Evolutionary conservation across 495 filamentous ascomycete genomes (phyloP), one percentile per base, ranked within the genome.

Genomic region (Glutinoglossum americanum): DNA sequence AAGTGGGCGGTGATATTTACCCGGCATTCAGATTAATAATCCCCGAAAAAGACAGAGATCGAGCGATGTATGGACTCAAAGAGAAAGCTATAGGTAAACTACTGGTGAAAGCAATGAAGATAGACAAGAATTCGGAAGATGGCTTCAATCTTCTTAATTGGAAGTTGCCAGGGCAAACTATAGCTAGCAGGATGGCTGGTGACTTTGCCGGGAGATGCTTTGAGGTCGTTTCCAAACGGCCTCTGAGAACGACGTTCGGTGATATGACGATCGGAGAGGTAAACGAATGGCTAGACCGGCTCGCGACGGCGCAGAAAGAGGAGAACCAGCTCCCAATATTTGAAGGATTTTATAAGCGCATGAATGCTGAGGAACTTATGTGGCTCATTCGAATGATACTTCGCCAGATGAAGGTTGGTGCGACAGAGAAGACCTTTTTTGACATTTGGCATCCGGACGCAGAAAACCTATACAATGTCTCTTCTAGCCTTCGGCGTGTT

Each of bases 341-440:
- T 60, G 72, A 79, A 57, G 74, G 81, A 45, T 92, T 97, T 66
- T 98, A 97, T 67, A 76, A 80, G 47, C 74, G 79, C 7, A 97
- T 96, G 90, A 93, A 92, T 64, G 80, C 93, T 0, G 83, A 92
- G 58, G 92, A 98, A 70, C 67, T 98, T 37, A 83, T 83, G 75
- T 98, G 92, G 92, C 70, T 96, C 55, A 83, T 97, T 57, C 82
- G 92, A 5, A 96, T 98, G 57, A 88, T 97, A 45, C 73, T 98
- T 35, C 86, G 87, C 55, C 87, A 95, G 66, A 95, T 96, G 92
- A 96, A 90, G 69, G 80, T 98, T n/a, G 92, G 93, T 3, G 93
- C 93, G 11, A 88, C 88, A 0, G 93, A 97, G 69, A 85, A 87
- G 67, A 95, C 92, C 0, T 78, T 97, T 60, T 80, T 98, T 59